These are phyloP conservation scores for Volvariella volvacea DNA, from an alignment of 1,284 basidiomycete species.

Conservation along the genomic window DNA sequence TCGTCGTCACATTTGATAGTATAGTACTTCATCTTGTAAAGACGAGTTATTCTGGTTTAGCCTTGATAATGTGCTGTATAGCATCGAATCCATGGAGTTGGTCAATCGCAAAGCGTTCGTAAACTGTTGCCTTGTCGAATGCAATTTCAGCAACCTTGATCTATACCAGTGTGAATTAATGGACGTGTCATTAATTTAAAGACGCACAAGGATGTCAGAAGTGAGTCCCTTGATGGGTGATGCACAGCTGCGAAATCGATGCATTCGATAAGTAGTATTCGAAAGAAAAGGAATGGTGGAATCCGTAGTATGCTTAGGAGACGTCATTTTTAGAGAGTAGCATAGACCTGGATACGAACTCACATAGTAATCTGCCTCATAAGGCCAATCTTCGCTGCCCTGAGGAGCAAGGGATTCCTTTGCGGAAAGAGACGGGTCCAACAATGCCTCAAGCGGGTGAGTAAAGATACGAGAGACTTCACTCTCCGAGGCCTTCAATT, in stretches of 20 bases:
- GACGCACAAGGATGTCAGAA: constrained; percentile 68
- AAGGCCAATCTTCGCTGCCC: constrained; percentile 73
- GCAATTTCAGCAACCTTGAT: constrained; percentile 36
- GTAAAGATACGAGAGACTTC: constrained; percentile 80
- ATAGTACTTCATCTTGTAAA: too few species aligned
- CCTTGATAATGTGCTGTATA: too few species aligned
- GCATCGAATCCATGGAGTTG: constrained; percentile 12
- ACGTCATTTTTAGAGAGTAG: constrained; percentile 1
- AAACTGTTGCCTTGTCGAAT: constrained; percentile 15
- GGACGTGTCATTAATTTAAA: background rate
- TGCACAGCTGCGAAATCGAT: constrained; percentile 69
- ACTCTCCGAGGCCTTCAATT: constrained; percentile 46
- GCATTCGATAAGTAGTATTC: constrained; percentile 54
- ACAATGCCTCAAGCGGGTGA: constrained; percentile 65
- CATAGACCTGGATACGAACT: constrained; percentile 6
- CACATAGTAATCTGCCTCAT: constrained; percentile 62
- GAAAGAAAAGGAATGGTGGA: constrained; percentile 37
- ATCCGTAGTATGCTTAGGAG: constrained; percentile 49
- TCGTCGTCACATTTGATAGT: too few species aligned
- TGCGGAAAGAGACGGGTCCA: constrained; percentile 48
- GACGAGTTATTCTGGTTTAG: too few species aligned
- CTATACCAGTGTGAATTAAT: constrained; percentile 12
- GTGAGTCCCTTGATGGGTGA: constrained; percentile 81
- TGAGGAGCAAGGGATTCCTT: constrained; percentile 43
- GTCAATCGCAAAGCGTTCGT: constrained; percentile 22